Evolutionary conservation across 768 basidiomycete genomes (phyloP).

Genomic region (Hericium erinaceus): DNA sequence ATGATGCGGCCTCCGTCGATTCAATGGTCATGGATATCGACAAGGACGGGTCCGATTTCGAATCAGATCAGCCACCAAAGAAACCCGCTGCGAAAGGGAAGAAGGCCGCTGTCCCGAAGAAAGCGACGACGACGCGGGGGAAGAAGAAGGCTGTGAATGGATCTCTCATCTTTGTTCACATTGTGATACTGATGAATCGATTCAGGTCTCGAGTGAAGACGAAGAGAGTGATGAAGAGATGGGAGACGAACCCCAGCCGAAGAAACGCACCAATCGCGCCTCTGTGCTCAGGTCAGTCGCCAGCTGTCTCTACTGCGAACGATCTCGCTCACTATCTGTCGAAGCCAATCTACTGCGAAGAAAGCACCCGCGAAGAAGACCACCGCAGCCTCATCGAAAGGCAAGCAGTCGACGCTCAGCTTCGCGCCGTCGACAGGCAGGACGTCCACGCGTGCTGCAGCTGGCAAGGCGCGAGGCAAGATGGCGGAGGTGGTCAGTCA

Average conservation of each 20-base stretch:
- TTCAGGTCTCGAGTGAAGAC: conserved; percentile 48
- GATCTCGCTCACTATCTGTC: too few relatives aligned
- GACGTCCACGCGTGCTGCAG: conserved; percentile 54
- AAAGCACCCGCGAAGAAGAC: conserved; percentile 46
- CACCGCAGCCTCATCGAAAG: conserved; percentile 20
- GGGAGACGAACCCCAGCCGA: conserved; percentile 36
- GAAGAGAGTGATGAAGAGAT: conserved; percentile 46
- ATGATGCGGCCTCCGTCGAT: conserved; percentile 49
- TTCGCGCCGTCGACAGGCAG: conserved; percentile 47
- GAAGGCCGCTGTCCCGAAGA: conserved; percentile 23
- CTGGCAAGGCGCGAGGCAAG: conserved; percentile 55
- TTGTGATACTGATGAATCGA: background rate
- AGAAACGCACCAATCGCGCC: conserved; percentile 55
- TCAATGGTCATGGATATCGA: conserved; percentile 78
- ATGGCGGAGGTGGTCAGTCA: conserved; percentile 38
- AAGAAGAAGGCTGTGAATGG: conserved; percentile 27
- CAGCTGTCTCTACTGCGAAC: too few relatives aligned
- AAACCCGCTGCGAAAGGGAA: conserved; percentile 25
- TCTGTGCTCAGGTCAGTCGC: conserved; percentile 48
- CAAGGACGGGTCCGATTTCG: conserved; percentile 16
- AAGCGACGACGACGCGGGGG: conserved; percentile 14
- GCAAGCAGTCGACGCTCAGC: conserved; percentile 48
- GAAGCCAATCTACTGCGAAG: conserved; percentile 32
- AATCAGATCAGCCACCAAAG: conserved; percentile 16
- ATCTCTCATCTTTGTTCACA: background rate